Evolutionary conservation across 1,139 yeast species (phyloP), one percentile per base, ranked within the genome.

Genomic region (Kodamaea sp.): DNA sequence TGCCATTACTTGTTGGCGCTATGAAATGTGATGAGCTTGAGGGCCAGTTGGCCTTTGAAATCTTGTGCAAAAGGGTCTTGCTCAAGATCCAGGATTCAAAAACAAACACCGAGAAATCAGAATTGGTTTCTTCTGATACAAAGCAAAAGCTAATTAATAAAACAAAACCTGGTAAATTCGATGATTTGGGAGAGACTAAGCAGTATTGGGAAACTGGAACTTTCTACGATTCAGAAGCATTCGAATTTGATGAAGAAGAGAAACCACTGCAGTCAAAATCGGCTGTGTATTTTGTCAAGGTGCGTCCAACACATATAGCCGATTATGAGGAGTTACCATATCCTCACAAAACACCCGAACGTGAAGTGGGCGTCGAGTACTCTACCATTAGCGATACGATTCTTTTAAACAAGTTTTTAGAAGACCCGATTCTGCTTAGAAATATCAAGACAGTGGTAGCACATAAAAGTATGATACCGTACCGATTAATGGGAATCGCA

Each of bases 1-100:
- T 39, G 7, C 40, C 39, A 5, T 31, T 45, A 1, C 32, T 47
- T 3, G 23, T 46, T 24, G 42, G 49, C 7, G 41, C 46, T 31
- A 43, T 49, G 53, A 30, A 42, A 24, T 34, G 44, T 25, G 51
- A 48, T 29, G 51, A 47, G 30, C 36, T 41, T 39, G 53, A 48
- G 35, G 53, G 53, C 5, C 39, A 41, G 27, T 29, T 45, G 23
- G 52, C 50, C 22, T 47, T 48, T 32, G 46, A 44, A 35, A 45
- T 49, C 27, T 33, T 45, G 39, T 40, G 50, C 45, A 49, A 49
- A 37, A 32, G 49, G 20, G 34, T 49, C n/a, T 40, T 49, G 27
- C 39, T 49, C 31, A 45, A 42, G 37, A 47, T 48, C 26, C 47
- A 46, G 27, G 52, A 48, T 11, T 37, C 28, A 3, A 42, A 38